Conservation (phyloP, 169 alveolate genomes). For the Neospora caninum region DNA sequence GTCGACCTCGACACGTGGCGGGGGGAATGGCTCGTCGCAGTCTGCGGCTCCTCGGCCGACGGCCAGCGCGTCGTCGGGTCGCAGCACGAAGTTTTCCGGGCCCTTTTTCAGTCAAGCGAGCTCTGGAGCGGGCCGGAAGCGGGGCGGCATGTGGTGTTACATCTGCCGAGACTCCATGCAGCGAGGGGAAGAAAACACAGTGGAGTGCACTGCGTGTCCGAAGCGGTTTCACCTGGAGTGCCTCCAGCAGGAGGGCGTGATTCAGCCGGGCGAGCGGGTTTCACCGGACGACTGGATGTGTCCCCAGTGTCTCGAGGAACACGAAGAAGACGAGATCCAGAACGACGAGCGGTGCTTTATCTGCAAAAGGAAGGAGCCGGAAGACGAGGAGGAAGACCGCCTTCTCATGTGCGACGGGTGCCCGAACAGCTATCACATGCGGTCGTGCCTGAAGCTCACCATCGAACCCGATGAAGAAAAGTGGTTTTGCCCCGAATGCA, state of each 20-base stretch:
- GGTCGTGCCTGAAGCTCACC: slow-evolving; percentile 78
- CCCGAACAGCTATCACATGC: slow-evolving; percentile 87
- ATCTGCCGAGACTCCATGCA: slow-evolving; percentile 45
- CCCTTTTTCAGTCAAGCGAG: background rate
- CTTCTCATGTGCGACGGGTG: slow-evolving; percentile 91
- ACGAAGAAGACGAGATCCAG: slow-evolving; percentile 57
- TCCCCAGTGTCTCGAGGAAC: slow-evolving; percentile 62
- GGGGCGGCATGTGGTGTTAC: slow-evolving; percentile 59
- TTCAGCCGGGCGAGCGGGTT: slow-evolving; percentile 26
- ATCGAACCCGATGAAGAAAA: slow-evolving; percentile 84
- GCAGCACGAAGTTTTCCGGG: slow-evolving; percentile 30
- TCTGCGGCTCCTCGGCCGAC: background rate
- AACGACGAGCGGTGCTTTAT: slow-evolving; percentile 60
- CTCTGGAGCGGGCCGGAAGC: slow-evolving; percentile 1
- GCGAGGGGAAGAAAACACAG: slow-evolving; percentile 40
- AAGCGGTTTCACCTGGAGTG: slow-evolving; percentile 54
- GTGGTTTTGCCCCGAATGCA: slow-evolving; percentile 91
- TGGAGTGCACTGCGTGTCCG: slow-evolving; percentile 59
- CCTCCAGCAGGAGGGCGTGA: slow-evolving; percentile 55
- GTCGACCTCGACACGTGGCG: slow-evolving; percentile 29
- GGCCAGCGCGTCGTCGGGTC: background rate
- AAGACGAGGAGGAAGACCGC: slow-evolving; percentile 44
- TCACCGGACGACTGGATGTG: slow-evolving; percentile 48
- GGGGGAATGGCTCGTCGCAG: background rate
- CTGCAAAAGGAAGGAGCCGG: slow-evolving; percentile 50